Conservation (phyloP, 768 basidiomycete genomes). For the Kwoniella shandongensis region DNA sequence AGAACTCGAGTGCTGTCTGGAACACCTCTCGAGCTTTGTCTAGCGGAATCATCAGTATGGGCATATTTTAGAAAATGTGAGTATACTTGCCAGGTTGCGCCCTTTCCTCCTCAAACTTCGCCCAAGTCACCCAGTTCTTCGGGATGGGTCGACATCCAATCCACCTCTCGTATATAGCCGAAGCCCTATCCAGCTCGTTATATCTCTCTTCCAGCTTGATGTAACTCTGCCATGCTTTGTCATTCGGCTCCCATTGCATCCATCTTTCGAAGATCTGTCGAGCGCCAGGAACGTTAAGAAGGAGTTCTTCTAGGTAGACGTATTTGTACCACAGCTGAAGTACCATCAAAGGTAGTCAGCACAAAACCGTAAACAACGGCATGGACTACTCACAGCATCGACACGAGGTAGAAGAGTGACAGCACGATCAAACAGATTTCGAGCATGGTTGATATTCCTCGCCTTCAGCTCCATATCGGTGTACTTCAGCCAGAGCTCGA, state of each 20-base stretch:
- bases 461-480: constrained; percentile 98
- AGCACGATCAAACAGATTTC: constrained; percentile 94
- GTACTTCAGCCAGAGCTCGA: constrained; percentile 77
- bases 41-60: not conserved
- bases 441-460: constrained; percentile 93
- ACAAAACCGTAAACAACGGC: too few species aligned
- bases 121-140: constrained; percentile 67
- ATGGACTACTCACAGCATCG: constrained; percentile 60
- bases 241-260: constrained; percentile 99
- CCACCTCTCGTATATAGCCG: constrained; percentile 75
- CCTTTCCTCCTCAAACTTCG: constrained; percentile 65
- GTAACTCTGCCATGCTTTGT: constrained; percentile 99
- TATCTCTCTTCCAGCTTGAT: constrained; percentile 97
- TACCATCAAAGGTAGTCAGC: not conserved
- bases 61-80: not conserved
- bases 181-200: constrained; percentile 84
- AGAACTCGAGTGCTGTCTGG: constrained; percentile 86
- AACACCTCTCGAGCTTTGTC: constrained; percentile 83
- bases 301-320: constrained; percentile 94
- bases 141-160: constrained; percentile 63
- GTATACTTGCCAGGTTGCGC: constrained; percentile 56
- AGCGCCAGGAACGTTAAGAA: constrained; percentile 93
- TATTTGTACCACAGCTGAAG: constrained; percentile 97
- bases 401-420: constrained; percentile 94
- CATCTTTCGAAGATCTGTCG: constrained; percentile 98